Conservation (phyloP, 2,329 filamentous ascomycete genomes). For the Penicillium sp. region DNA sequence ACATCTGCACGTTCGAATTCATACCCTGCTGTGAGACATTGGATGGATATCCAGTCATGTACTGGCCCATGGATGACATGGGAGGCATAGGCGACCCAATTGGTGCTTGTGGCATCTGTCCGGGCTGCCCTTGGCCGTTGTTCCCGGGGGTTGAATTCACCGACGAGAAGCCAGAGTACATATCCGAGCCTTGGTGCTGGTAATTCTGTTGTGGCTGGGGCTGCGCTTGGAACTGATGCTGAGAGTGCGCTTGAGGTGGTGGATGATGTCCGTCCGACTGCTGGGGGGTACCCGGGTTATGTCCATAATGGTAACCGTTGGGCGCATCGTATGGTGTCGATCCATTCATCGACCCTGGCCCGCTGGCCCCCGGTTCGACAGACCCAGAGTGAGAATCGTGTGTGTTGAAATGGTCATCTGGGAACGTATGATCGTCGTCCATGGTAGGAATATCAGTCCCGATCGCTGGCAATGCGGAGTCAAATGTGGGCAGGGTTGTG, state of each 20-base stretch:
- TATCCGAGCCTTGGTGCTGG: conserved; percentile 32
- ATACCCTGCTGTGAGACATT: conserved; percentile 34
- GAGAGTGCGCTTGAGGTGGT: conserved; percentile 25
- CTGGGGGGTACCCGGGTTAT: conserved; percentile 34
- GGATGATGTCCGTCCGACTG: conserved; percentile 45
- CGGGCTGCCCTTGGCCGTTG: conserved; percentile 29
- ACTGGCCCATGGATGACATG: conserved; percentile 57
- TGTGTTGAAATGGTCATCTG: conserved; percentile 19
- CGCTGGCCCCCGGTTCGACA: conserved; percentile 20
- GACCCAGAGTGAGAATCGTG: conserved; percentile 17
- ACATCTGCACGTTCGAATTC: conserved; percentile 51
- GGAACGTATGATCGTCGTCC: conserved; percentile 28
- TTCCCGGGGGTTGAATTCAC: conserved; percentile 17
- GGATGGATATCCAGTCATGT: conserved; percentile 48
- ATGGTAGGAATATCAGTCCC: conserved; percentile 35
- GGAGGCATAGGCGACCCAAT: conserved; percentile 56
- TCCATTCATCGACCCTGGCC: conserved; percentile 31
- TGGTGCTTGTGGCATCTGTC: conserved; percentile 39
- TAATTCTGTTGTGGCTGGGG: conserved; percentile 28
- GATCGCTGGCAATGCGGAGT: conserved; percentile 30
- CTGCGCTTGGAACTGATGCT: conserved; percentile 26
- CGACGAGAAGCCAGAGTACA: conserved; percentile 27
- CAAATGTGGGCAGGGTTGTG: conserved; percentile 26
- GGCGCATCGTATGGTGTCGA: conserved; percentile 48
- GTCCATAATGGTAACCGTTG: conserved; percentile 38